Evolutionary conservation across 371 early-diverging fungal genomes (phyloP), one percentile per base, ranked within the genome.

Genomic region (Mortierella sp.): DNA sequence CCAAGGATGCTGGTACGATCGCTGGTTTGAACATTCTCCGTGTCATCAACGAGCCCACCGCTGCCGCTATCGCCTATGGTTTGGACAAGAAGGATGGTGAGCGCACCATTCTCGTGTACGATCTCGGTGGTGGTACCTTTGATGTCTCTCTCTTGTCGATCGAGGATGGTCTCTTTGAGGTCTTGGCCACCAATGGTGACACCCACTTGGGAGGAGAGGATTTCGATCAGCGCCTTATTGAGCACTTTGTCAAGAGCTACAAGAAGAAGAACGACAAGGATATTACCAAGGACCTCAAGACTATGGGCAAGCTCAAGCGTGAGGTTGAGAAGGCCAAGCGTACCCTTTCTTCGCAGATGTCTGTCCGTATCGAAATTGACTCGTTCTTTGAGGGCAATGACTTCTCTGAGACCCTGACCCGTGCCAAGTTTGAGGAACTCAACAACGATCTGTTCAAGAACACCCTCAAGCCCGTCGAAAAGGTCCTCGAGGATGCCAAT

Each of bases 141-240:
- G 98, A 99, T 87, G 94, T 98, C 46, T 96, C 98, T 31, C 90
- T 97, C 47, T 83, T 98, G 54, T 91, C 95, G 68, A 96, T 95
- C 64, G 96, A 96, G 79, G 93, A 93, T 57, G 95, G 94, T 62
- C 92, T 95, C 82, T 95, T 96, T 59, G 96, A 94, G 84, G 95
- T 95, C 80, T 92, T 92, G 87, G 95, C 97, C 70, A 95, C 96
- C 57, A 92, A 94, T 73, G 99, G 98, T 86, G 96, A 97, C 85
- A 98, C 96, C 62, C 98, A 97, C 86, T 89, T 97, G 82, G 98
- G 99, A 80, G 99, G 99, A 79, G 97, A 97, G 83, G 97, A 98
- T 85, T 95, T 98, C 79, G 98, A 99, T 83, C 93, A 93, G 86
- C 82, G 83, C 56, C 81, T 97, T 60, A 92, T 95, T 63, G 82